phyloP scores from a whole-genome alignment of 2,329 filamentous ascomycete genomes.

The Apiospora saccharicola region DNA sequence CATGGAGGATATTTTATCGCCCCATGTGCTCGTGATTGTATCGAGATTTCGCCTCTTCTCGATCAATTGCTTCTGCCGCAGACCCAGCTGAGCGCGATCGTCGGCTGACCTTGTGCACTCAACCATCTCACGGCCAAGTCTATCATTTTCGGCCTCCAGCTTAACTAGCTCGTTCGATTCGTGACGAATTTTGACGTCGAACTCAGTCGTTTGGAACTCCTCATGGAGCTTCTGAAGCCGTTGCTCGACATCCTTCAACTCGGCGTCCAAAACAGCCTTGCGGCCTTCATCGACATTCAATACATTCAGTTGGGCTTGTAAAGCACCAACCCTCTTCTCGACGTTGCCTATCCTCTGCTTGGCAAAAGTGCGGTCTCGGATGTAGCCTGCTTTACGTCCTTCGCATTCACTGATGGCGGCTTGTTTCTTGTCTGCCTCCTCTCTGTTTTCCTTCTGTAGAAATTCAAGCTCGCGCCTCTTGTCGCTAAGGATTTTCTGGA shows the following conservation, averaged over 20 bases:
- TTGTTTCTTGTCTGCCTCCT: slow-evolving; percentile 79
- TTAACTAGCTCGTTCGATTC: slow-evolving; percentile 71
- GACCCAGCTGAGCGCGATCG: slow-evolving; percentile 84
- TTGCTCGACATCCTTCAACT: slow-evolving; percentile 72
- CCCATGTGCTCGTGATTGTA: slow-evolving; percentile 79
- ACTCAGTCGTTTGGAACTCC: slow-evolving; percentile 69
- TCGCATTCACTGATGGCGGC: slow-evolving; percentile 75
- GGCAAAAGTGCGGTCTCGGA: slow-evolving; percentile 76
- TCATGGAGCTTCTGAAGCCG: slow-evolving; percentile 68
- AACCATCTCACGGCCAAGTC: slow-evolving; percentile 79
- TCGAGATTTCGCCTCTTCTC: slow-evolving; percentile 78
- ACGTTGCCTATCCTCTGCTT: slow-evolving; percentile 76
- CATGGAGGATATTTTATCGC: slow-evolving; percentile 70
- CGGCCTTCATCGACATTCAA: slow-evolving; percentile 87
- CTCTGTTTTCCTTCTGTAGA: slow-evolving; percentile 74
- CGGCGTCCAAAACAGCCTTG: slow-evolving; percentile 78
- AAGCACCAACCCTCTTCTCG: slow-evolving; percentile 70
- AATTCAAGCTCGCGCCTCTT: slow-evolving; percentile 82
- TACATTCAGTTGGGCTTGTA: slow-evolving; percentile 74
- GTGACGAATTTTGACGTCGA: slow-evolving; percentile 74
- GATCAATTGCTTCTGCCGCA: slow-evolving; percentile 80
- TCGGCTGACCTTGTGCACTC: slow-evolving; percentile 82
- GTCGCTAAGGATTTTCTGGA: slow-evolving; percentile 77
- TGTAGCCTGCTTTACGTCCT: slow-evolving; percentile 74
- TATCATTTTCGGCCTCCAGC: slow-evolving; percentile 76